Percentiles rank a stretch among this genome's conserved stretches.
Evolutionary conservation across 129 eudicot genomes (phyloP).

Genomic region (Ambrosia trifida): DNA sequence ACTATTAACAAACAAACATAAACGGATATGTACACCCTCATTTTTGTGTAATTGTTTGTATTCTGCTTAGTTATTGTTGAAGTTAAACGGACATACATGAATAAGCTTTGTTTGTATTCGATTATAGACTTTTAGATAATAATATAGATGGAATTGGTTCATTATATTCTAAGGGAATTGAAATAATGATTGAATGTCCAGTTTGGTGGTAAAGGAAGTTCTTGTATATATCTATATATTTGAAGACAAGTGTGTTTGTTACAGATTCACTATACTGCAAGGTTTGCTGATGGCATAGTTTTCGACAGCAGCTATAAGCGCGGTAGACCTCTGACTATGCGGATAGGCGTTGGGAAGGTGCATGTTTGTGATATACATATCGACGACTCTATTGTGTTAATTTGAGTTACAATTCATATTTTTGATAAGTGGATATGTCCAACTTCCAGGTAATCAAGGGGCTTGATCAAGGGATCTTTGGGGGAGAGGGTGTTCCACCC

Average conservation of each 20-base stretch:
- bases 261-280: slow-evolving; percentile 90
- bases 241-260: not conserved
- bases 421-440: not conserved
- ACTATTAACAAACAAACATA: no score
- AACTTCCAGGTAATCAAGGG: slow-evolving; percentile 70
- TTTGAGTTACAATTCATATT: not conserved
- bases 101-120: no score
- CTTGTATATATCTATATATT: not conserved
- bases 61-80: no score
- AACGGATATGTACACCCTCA: no score
- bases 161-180: not conserved
- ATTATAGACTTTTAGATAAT: no score
- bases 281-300: slow-evolving; percentile 87
- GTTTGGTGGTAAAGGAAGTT: not conserved
- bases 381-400: no score
- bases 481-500: slow-evolving; percentile 95
- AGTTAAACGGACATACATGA: no score
- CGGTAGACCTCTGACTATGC: slow-evolving; percentile 88
- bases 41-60: no score
- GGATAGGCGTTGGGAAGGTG: slow-evolving; percentile 86
- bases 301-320: slow-evolving; percentile 94
- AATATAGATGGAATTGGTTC: not conserved
- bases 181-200: not conserved
- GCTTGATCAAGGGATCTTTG: slow-evolving; percentile 87
- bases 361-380: not conserved